These are phyloP conservation scores for Aspergillus versicolor DNA, from an alignment of 2,329 filamentous ascomycete genomes.

Conservation along the genomic window DNA sequence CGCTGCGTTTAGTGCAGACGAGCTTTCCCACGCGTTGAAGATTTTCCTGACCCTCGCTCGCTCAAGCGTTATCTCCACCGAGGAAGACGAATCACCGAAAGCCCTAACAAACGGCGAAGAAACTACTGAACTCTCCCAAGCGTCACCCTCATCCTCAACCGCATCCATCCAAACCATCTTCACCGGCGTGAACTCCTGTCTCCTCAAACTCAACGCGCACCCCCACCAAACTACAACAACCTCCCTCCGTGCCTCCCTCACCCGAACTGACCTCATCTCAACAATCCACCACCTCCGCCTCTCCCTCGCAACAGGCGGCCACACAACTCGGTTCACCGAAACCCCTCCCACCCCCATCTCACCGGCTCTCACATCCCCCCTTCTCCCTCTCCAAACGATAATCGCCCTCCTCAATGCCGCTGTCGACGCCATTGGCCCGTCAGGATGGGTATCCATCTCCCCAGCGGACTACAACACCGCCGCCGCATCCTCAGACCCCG, in stretches of 20 bases:
- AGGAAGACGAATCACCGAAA: constrained; percentile 27
- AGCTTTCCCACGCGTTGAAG: constrained; percentile 41
- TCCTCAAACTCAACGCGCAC: constrained; percentile 37
- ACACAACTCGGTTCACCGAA: constrained; percentile 44
- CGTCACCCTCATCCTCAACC: constrained; percentile 10
- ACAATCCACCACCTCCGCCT: constrained; percentile 45
- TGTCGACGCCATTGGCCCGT: constrained; percentile 49
- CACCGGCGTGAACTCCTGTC: constrained; percentile 37
- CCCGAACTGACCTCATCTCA: constrained; percentile 40
- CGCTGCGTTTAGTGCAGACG: constrained; percentile 35
- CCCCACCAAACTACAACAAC: constrained; percentile 30
- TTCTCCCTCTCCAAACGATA: constrained; percentile 40
- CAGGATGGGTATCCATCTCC: constrained; percentile 46
- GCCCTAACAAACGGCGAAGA: constrained; percentile 31
- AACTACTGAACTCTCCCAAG: constrained; percentile 6
- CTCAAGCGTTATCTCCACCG: constrained; percentile 29
- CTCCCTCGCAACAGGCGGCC: constrained; percentile 43
- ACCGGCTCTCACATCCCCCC: constrained; percentile 34
- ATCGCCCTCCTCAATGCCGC: constrained; percentile 44
- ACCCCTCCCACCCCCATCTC: constrained; percentile 37
- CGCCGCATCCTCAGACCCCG: constrained; percentile 30
- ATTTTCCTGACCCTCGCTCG: constrained; percentile 41
- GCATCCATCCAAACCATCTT: constrained; percentile 36
- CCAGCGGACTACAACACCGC: background rate
- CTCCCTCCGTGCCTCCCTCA: constrained; percentile 39